A percentile compares a stretch with the other conserved stretches of the same genome.
Conservation (phyloP, 2,329 filamentous ascomycete species). For the Periconia digitata region DNA sequence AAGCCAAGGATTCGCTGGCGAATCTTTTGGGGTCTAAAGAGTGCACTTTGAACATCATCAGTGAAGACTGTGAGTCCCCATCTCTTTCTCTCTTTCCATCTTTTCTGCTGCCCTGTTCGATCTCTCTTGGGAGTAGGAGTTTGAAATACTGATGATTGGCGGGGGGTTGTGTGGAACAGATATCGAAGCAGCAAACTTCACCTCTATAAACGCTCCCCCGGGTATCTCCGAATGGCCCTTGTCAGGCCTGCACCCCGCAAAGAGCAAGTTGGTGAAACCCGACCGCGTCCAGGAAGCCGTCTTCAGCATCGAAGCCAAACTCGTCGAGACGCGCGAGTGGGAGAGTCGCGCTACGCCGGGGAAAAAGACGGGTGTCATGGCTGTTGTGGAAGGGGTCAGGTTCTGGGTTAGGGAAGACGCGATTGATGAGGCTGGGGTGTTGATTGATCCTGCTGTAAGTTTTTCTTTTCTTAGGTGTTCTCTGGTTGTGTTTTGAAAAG, state of each 20-base stretch:
- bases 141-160: too few species aligned
- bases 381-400: constrained; percentile 76
- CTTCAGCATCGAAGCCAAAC: constrained; percentile 77
- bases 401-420: constrained; percentile 93
- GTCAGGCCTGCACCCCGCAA: constrained; percentile 71
- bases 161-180: too few species aligned
- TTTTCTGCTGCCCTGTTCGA: too few species aligned
- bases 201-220: constrained; percentile 74
- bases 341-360: constrained; percentile 70
- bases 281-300: constrained; percentile 80
- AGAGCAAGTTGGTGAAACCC: constrained; percentile 66
- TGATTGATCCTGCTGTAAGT: constrained; percentile 71
- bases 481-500: not conserved
- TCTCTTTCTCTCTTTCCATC: too few species aligned
- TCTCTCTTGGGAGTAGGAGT: too few species aligned
- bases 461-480: not conserved
- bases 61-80: constrained; percentile 61
- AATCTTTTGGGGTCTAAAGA: constrained; percentile 74
- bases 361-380: constrained; percentile 73
- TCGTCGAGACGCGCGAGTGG: constrained; percentile 75
- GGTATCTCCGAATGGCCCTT: constrained; percentile 79
- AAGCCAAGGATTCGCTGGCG: constrained; percentile 75
- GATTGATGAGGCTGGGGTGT: constrained; percentile 72
- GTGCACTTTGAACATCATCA: constrained; percentile 81
- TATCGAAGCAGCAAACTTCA: constrained; percentile 84